phyloP scores from a whole-genome alignment of 257 asterid species.

The Jasminum sambac region DNA sequence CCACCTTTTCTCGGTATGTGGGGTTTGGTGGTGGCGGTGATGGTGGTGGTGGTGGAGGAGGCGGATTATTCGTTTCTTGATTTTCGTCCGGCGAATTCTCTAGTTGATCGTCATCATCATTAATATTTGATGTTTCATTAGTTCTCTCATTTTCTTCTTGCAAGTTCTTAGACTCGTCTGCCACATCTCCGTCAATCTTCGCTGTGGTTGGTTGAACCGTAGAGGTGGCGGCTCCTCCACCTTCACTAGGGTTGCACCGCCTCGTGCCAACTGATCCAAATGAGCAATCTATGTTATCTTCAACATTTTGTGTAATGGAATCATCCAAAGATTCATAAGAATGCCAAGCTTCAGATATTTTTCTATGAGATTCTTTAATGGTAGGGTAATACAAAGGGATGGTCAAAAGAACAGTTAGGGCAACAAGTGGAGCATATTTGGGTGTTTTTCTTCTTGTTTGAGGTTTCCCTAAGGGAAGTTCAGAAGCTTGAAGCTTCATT shows the following conservation, averaged over 20 bases:
- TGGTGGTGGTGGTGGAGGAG: too few species aligned
- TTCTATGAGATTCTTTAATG: conserved; percentile 28
- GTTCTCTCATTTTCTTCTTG: background rate
- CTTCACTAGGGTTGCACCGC: conserved; percentile 8
- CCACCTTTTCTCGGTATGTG: background rate
- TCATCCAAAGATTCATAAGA: conserved; percentile 22
- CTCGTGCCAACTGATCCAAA: background rate
- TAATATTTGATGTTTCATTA: background rate
- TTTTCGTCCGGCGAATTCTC: background rate
- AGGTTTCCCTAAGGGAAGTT: conserved; percentile 43
- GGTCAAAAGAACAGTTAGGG: conserved; percentile 43
- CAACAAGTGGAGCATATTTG: conserved; percentile 44
- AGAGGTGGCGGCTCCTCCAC: background rate
- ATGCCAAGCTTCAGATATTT: conserved; percentile 21
- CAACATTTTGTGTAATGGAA: background rate
- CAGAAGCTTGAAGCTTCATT: conserved; percentile 52
- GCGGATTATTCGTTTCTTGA: background rate
- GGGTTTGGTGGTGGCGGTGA: background rate
- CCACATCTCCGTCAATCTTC: background rate
- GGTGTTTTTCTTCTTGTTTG: conserved; percentile 46
- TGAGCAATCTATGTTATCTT: background rate
- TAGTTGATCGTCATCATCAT: background rate
- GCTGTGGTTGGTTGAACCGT: background rate
- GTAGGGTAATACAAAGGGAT: conserved; percentile 46
- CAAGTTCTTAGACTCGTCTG: background rate